Conservation (phyloP, 2,329 filamentous ascomycete genomes). For the Scedosporium minutisporum region DNA sequence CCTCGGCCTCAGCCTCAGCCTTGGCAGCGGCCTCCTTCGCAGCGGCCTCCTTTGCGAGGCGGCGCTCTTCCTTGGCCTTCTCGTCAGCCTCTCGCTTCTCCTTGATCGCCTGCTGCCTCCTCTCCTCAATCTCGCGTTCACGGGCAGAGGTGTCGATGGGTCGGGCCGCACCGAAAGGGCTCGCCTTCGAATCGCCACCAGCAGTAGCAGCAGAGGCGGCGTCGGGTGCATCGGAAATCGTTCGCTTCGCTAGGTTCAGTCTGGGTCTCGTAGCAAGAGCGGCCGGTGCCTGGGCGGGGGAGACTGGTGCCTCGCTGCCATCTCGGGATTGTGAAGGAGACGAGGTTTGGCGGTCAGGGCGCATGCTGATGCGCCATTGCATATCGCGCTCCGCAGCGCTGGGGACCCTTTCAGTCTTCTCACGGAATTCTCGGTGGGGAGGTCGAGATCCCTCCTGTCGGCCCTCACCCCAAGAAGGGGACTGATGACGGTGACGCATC, state of each 20-base stretch:
- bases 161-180: conserved; percentile 84
- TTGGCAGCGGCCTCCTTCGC: conserved; percentile 47
- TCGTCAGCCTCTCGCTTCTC: conserved; percentile 84
- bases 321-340: conserved; percentile 61
- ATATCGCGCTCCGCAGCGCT: conserved; percentile 89
- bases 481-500: conserved; percentile 54
- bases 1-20: conserved; percentile 28
- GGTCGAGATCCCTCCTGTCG: conserved; percentile 69
- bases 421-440: conserved; percentile 63
- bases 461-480: conserved; percentile 68
- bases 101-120: conserved; percentile 60
- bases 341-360: conserved; percentile 59
- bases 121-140: conserved; percentile 86
- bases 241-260: conserved; percentile 84
- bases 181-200: conserved; percentile 64
- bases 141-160: conserved; percentile 88
- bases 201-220: conserved; percentile 38
- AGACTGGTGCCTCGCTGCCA: conserved; percentile 65
- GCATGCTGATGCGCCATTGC: conserved; percentile 88
- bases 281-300: conserved; percentile 47
- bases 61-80: conserved; percentile 68
- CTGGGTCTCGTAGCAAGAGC: conserved; percentile 59
- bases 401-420: conserved; percentile 54
- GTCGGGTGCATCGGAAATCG: conserved; percentile 64
- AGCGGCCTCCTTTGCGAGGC: conserved; percentile 55